These are phyloP conservation scores for Thalassiosira tumida DNA, from an alignment of 352 stramenopile genomes.

Conservation along the genomic window DNA sequence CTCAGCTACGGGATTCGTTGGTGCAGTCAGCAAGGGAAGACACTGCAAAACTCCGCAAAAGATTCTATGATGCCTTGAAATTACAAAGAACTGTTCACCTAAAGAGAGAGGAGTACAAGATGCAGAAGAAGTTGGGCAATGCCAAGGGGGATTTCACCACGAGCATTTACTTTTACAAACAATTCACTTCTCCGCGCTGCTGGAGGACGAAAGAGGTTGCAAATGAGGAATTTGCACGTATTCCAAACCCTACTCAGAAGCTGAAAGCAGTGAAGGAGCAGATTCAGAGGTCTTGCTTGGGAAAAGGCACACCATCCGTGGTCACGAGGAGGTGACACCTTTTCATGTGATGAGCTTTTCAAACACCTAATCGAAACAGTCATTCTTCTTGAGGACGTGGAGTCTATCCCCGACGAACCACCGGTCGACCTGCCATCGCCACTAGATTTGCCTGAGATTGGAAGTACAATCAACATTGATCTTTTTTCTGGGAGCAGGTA, in stretches of 20 bases:
- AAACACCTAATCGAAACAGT: conserved; percentile 56
- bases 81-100: neutral
- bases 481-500: neutral
- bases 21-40: conserved; percentile 23
- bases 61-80: conserved; percentile 40
- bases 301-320: conserved; percentile 39
- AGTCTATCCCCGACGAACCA: conserved; percentile 31
- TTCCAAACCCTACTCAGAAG: conserved; percentile 21
- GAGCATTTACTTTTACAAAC: conserved; percentile 52
- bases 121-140: conserved; percentile 31
- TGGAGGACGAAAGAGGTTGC: conserved; percentile 57
- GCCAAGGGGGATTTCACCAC: conserved; percentile 42
- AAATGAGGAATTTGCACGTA: conserved; percentile 17
- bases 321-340: conserved; percentile 14
- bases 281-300: conserved; percentile 65
- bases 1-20: conserved; percentile 30
- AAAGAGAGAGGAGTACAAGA: conserved; percentile 29
- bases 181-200: conserved; percentile 57
- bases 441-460: conserved; percentile 15
- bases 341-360: conserved; percentile 31
- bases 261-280: conserved; percentile 65
- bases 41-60: neutral
- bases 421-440: conserved; percentile 30
- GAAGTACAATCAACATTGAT: conserved; percentile 20
- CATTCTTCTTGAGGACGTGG: conserved; percentile 45